Conservation (phyloP, 305 asterid species). For the Fraxinus paxiana region DNA sequence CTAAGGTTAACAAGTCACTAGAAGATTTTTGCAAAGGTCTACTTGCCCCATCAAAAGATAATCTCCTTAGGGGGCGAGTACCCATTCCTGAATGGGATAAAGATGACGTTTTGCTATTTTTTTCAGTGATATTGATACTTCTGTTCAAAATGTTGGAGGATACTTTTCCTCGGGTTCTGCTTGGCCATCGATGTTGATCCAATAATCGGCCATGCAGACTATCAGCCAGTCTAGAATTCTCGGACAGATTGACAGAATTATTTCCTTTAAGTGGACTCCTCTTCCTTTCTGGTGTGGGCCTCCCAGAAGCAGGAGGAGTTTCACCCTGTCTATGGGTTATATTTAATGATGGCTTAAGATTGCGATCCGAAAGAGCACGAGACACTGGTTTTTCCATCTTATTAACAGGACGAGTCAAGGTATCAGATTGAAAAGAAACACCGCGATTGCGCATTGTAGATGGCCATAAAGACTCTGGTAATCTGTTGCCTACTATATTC, state of each 20-base stretch:
- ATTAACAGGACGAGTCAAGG: slow-evolving; percentile 36
- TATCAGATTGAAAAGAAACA: slow-evolving; percentile 59
- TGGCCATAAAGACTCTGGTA: slow-evolving; percentile 85
- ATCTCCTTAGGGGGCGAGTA: slow-evolving; percentile 47
- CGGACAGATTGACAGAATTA: slow-evolving; percentile 50
- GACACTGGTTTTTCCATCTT: slow-evolving; percentile 61
- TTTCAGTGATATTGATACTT: slow-evolving; percentile 42
- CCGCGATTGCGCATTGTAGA: slow-evolving; percentile 68
- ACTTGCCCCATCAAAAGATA: slow-evolving; percentile 58
- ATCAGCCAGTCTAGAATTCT: slow-evolving; percentile 67
- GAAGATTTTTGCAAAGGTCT: slow-evolving; percentile 51
- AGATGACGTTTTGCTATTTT: slow-evolving; percentile 29
- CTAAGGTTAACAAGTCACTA: slow-evolving; percentile 40
- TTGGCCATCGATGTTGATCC: slow-evolving; percentile 56
- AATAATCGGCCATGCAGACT: slow-evolving; percentile 32
- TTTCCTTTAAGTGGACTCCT: slow-evolving; percentile 56
- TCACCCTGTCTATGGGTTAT: slow-evolving; percentile 35
- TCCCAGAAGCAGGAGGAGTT: slow-evolving; percentile 34
- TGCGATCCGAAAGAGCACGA: slow-evolving; percentile 35
- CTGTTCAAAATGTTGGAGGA: slow-evolving; percentile 28
- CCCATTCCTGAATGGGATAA: slow-evolving; percentile 32
- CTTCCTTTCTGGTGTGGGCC: slow-evolving; percentile 59
- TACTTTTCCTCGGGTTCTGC: slow-evolving; percentile 40
- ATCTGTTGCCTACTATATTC: slow-evolving; percentile 43
- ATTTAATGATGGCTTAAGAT: slow-evolving; percentile 44